These are phyloP conservation scores for Baudoinia panamericana DNA, from an alignment of 495 filamentous ascomycete species.

Conservation along the genomic window DNA sequence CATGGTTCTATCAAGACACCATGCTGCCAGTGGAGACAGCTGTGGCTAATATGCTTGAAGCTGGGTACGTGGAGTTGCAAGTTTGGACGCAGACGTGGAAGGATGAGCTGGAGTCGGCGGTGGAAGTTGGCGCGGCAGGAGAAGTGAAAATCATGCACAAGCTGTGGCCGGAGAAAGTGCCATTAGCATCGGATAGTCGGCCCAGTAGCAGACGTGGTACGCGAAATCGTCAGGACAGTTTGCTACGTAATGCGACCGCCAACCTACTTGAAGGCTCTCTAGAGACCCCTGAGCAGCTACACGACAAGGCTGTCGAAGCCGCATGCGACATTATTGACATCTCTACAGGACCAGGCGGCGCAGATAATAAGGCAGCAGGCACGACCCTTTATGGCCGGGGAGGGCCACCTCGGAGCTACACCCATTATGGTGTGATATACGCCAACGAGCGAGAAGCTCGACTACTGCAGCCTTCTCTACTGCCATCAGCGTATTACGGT, in stretches of 20 bases:
- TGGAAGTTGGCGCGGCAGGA: conserved; percentile 78
- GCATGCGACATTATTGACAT: conserved; percentile 31
- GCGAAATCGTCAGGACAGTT: conserved; percentile 11
- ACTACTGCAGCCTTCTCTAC: conserved; percentile 62
- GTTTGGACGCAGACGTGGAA: conserved; percentile 89
- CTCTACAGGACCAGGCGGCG: conserved; percentile 26
- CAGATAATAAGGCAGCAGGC: conserved; percentile 31
- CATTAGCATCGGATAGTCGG: conserved; percentile 31
- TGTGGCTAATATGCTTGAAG: conserved; percentile 86
- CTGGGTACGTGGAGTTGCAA: conserved; percentile 70
- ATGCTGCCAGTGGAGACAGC: conserved; percentile 78
- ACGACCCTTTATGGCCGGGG: conserved; percentile 24
- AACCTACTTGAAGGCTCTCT: conserved; percentile 9
- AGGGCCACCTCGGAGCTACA: conserved; percentile 35
- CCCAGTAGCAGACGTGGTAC: conserved; percentile 19
- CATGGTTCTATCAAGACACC: conserved; percentile 94
- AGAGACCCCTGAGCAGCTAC: conserved; percentile 26
- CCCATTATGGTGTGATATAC: conserved; percentile 68
- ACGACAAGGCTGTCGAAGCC: conserved; percentile 23
- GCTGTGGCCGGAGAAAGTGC: conserved; percentile 54
- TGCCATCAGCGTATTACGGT: conserved; percentile 68
- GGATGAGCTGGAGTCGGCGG: conserved; percentile 80
- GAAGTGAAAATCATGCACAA: conserved; percentile 79
- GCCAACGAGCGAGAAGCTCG: conserved; percentile 62
- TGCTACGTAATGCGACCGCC: conserved; percentile 11